Conservation (phyloP, 176 grass and related monocot genomes). For the Rhynchospora breviuscula region DNA sequence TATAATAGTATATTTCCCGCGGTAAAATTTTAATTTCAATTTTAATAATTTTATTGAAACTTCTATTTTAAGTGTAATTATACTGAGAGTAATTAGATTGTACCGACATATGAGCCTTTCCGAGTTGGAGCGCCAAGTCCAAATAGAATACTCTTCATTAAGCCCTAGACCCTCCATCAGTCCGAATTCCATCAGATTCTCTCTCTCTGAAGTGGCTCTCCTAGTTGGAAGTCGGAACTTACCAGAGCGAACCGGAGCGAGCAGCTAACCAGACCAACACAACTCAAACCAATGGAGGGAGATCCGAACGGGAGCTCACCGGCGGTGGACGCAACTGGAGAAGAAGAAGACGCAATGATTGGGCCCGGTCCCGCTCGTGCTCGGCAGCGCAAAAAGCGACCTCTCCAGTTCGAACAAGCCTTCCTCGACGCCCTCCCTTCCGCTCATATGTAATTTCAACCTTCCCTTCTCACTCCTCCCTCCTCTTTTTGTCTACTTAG, state of each 20-base stretch:
- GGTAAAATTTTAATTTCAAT: no score
- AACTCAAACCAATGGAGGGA: conserved; percentile 12
- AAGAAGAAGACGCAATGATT: conserved; percentile 42
- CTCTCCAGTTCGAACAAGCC: conserved; percentile 93
- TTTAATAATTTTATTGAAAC: no score
- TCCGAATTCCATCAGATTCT: not conserved
- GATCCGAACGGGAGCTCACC: conserved; percentile 28
- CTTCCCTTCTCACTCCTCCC: not conserved
- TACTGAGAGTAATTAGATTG: no score
- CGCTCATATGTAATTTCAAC: conserved; percentile 53
- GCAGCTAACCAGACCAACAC: not conserved
- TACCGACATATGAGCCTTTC: not conserved
- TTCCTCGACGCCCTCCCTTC: conserved; percentile 88
- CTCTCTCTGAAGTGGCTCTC: not conserved
- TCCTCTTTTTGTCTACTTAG: not conserved
- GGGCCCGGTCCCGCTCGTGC: conserved; percentile 59
- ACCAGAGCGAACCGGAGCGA: conserved; percentile 1
- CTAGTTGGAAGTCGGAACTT: not conserved
- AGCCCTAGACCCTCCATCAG: conserved; percentile 17
- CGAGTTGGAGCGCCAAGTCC: not conserved
- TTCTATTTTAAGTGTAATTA: no score
- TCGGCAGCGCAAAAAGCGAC: conserved; percentile 57
- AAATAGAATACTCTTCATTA: not conserved
- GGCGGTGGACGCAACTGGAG: conserved; percentile 22
- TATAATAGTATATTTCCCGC: no score